These are phyloP conservation scores for Lasiosphaeria miniovina DNA, from an alignment of 495 filamentous ascomycete genomes.

Conservation along the genomic window DNA sequence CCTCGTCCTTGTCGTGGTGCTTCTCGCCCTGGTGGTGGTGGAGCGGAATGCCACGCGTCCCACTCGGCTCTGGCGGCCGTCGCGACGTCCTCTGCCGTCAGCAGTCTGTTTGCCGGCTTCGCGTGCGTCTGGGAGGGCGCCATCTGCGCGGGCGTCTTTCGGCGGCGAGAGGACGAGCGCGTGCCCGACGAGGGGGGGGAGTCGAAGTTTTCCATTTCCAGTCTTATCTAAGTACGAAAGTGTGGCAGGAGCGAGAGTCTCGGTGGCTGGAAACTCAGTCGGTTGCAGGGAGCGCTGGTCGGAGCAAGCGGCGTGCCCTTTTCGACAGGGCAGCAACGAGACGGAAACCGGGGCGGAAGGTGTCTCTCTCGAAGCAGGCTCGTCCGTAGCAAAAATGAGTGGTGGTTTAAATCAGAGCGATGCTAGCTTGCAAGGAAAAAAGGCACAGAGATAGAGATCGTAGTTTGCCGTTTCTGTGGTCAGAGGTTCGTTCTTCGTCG, in stretches of 20 bases:
- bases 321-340: too few relatives aligned
- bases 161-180: not conserved
- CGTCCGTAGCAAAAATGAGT: too few relatives aligned
- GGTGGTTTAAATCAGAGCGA: too few relatives aligned
- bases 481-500: not conserved
- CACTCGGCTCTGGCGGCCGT: not conserved
- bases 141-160: not conserved
- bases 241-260: too few relatives aligned
- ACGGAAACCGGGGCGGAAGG: too few relatives aligned
- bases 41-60: not conserved
- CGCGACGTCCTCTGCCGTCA: not conserved
- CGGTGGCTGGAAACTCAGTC: too few relatives aligned
- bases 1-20: not conserved
- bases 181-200: conserved; percentile 2
- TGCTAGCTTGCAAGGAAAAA: too few relatives aligned
- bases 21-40: not conserved
- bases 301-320: too few relatives aligned
- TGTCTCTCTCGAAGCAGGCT: too few relatives aligned
- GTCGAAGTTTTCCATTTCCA: not conserved
- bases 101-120: not conserved
- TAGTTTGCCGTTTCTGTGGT: too few relatives aligned
- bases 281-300: too few relatives aligned
- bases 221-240: not conserved
- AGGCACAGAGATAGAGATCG: too few relatives aligned
- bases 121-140: not conserved